Base-by-base conservation (phyloP, 2,329 filamentous ascomycete species). In the Alternaria burnsii region DNA sequence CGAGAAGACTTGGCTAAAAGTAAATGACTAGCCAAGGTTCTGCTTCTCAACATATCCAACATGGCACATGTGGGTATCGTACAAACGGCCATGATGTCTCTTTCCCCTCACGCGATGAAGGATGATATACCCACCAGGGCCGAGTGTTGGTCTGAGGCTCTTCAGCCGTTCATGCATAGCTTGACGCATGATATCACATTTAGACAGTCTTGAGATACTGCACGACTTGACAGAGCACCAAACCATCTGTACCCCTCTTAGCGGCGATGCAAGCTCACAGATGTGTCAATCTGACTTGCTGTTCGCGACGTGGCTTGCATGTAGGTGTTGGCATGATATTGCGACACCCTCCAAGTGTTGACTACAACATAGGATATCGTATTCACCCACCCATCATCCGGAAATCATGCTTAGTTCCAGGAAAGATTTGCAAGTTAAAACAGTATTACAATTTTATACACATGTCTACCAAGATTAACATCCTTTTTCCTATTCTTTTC, bases 251-350 rank as follows among this genome's bases (percentile, higher is more conserved):
- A n/a, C 6, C 4, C 7, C 1, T 38, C 6, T 38, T n/a, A 0
- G 16, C 10, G 1, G 14, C 7, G 3, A 10, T 11, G 4, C 12
- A 4, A 10, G 0, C 1, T 12, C 0, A 30, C 5, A 30, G 1
- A 10, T 30, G 5, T 1, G 4, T 30, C 0, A 3, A 5, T 30
- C 1, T 3, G 32, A 36, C 32, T 36, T n/a, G 5, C 32, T 36
- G 0, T 5, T 36, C 32, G 5, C 0, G 3, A 36, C 5, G 5
- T 6, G 6, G 3, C 6, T 36, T 36, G 11, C n/a, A 40, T 40
- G 9, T 0, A 5, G 8, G 9, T 18, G 5, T 10, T 18, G 10
- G 7, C n/a, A 20, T 2, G 36, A 38, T 4, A 9, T 0, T 0
- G 8, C 0, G 9, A 0, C 36, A 38, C 16, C 36, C 16, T 10